Evolutionary conservation across 2,329 filamentous ascomycete genomes (phyloP).

Genomic region (Aureobasidium mangrovei): DNA sequence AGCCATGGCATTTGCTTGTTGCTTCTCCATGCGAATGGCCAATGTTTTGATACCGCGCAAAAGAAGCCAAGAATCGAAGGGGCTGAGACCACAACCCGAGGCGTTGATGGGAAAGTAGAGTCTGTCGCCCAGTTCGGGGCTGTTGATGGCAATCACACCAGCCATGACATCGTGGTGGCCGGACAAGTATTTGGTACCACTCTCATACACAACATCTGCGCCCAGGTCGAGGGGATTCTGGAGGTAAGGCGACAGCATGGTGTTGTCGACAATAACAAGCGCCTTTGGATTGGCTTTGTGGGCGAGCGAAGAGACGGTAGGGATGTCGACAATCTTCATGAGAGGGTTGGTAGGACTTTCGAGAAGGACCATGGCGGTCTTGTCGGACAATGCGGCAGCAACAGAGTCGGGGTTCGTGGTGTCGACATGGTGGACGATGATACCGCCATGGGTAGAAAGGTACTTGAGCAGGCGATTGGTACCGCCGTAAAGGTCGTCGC

Average conservation of each 20-base stretch:
- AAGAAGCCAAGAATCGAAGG: constrained; percentile 92
- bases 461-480: constrained; percentile 91
- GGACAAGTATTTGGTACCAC: constrained; percentile 93
- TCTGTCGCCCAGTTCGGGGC: constrained; percentile 69
- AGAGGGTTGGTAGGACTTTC: constrained; percentile 96
- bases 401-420: constrained; percentile 73
- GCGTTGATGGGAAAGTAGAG: constrained; percentile 97
- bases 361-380: constrained; percentile 90
- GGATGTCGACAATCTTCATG: constrained; percentile 95
- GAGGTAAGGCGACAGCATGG: constrained; percentile 94
- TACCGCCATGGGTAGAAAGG: constrained; percentile 78
- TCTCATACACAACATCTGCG: constrained; percentile 94
- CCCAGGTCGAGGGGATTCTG: constrained; percentile 90
- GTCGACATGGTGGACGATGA: constrained; percentile 92
- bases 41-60: constrained; percentile 95
- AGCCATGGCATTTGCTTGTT: constrained; percentile 81
- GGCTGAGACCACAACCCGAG: constrained; percentile 85
- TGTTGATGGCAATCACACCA: constrained; percentile 87
- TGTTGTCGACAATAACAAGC: constrained; percentile 92
- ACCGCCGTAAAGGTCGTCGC: constrained; percentile 93
- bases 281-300: constrained; percentile 71
- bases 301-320: constrained; percentile 63
- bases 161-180: constrained; percentile 99
- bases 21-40: constrained; percentile 97
- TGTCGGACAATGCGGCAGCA: constrained; percentile 57